Percentiles rank a stretch among this genome's conserved stretches.
These are phyloP conservation scores for Fusarium sp. DNA, from an alignment of 2,329 filamentous ascomycete genomes.

Conservation along the genomic window DNA sequence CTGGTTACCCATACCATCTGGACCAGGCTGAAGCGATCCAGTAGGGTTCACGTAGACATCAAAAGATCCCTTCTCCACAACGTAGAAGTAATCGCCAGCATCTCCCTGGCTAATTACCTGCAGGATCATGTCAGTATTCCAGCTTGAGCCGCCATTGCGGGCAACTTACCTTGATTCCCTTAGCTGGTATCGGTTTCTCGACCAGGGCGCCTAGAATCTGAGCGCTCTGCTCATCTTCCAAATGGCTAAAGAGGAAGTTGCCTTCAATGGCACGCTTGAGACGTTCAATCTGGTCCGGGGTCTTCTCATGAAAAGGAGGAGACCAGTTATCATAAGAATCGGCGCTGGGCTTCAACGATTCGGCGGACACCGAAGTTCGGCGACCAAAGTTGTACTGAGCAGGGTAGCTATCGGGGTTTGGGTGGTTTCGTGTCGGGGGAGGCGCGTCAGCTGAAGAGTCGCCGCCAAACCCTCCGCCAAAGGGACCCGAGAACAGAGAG, in stretches of 20 bases:
- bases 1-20: conserved; percentile 83
- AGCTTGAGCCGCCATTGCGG: neutral
- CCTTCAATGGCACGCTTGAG: conserved; percentile 83
- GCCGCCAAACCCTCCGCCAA: conserved; percentile 57
- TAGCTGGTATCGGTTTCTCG: conserved; percentile 94
- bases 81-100: conserved; percentile 96
- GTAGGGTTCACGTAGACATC: conserved; percentile 88
- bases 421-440: conserved; percentile 59
- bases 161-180: conserved; percentile 75
- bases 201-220: conserved; percentile 91
- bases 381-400: conserved; percentile 93
- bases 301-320: conserved; percentile 86
- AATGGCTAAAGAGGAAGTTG: conserved; percentile 94
- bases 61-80: conserved; percentile 91
- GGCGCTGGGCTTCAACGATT: conserved; percentile 90
- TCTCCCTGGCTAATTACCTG: conserved; percentile 97
- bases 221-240: conserved; percentile 90
- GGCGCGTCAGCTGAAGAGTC: conserved; percentile 61
- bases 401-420: conserved; percentile 78
- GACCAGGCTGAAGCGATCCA: conserved; percentile 81
- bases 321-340: conserved; percentile 89
- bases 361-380: conserved; percentile 94
- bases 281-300: conserved; percentile 80
- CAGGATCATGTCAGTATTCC: conserved; percentile 40
- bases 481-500: conserved; percentile 59